Percentiles rank a stretch among this genome's conserved stretches.
Conservation (phyloP, 2,329 filamentous ascomycete genomes). For the Paraconiothyrium sp. region DNA sequence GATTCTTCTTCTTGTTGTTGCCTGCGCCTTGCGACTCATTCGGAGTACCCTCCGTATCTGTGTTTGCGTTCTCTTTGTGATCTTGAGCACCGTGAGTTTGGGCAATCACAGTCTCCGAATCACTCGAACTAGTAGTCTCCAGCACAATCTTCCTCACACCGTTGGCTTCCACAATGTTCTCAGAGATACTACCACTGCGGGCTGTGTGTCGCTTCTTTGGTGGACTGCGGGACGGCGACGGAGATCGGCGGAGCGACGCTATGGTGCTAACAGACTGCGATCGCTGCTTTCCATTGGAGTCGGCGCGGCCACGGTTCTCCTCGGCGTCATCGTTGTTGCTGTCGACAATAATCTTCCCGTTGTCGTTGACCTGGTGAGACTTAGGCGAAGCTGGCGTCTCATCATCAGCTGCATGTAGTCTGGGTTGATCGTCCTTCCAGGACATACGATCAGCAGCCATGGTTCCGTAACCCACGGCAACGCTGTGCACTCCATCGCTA, state of each 20-base stretch:
- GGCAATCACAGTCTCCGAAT: constrained; percentile 38
- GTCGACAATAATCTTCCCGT: constrained; percentile 30
- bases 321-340: constrained; percentile 22
- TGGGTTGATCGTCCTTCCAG: constrained; percentile 36
- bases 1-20: constrained; percentile 46
- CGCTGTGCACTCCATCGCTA: constrained; percentile 72
- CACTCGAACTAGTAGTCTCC: constrained; percentile 70
- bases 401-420: constrained; percentile 25
- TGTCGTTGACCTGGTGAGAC: constrained; percentile 27
- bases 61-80: constrained; percentile 20
- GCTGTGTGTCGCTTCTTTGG: constrained; percentile 60
- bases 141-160: constrained; percentile 80
- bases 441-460: constrained; percentile 46
- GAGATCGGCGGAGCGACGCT: constrained; percentile 41
- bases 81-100: constrained; percentile 37
- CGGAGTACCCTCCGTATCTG: constrained; percentile 17
- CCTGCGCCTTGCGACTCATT: constrained; percentile 33
- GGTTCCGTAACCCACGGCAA: constrained; percentile 59
- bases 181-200: constrained; percentile 79
- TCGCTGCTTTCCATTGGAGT: constrained; percentile 17
- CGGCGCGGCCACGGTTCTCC: constrained; percentile 10
- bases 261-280: constrained; percentile 44
- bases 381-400: constrained; percentile 39
- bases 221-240: constrained; percentile 35
- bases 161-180: constrained; percentile 77